Base-by-base conservation (phyloP, 2,329 filamentous ascomycete genomes). In the Colletotrichum lini region DNA sequence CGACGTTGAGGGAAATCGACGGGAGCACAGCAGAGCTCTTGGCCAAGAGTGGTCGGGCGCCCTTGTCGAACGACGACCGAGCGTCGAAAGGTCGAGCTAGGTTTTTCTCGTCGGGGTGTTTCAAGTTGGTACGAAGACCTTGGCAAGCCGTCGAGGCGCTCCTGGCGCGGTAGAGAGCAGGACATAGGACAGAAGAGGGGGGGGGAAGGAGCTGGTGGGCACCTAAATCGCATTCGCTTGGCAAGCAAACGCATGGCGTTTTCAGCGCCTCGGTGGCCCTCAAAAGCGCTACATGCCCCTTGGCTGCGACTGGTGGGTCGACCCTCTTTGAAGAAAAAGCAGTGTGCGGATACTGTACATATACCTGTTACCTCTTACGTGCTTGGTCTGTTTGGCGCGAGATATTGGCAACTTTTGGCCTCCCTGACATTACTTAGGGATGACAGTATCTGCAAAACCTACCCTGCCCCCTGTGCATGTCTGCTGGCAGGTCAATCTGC, bases 51-150 rank as follows among this genome's bases (percentile, higher is more conserved):
- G 50, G 44, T 42, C n/a, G 16, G 44, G 35, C 16, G 18, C 21
- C 69, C 52, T 68, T 63, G 68, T 63, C 59, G 47, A 69, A 58
- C 69, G 54, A 72, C 59, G 53, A 69, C 65, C 69, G 54, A 69
- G 69, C 65, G 65, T 40, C 30, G 38, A 47, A 64, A 10, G 26
- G 47, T 49, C 26, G 53, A 64, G 65, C 68, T 68, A 68, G 53
- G 68, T 47, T 71, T 58, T 68, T 54, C 40, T 47, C 38, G 35
- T 52, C 58, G 58, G 58, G 58, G 45, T 54, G 69, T 72, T 72
- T 72, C 69, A 72, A 63, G 59, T 72, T 72, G 58, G 69, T 69
- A 64, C 64, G 59, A 69, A 40, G 52, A 47, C 58, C 65, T 68
- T 63, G 65, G 65, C 68, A 66, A 58, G 35, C 53, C 58, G 26